phyloP scores from a whole-genome alignment of 2,329 filamentous ascomycete species.

The Aspergillus fructus region DNA sequence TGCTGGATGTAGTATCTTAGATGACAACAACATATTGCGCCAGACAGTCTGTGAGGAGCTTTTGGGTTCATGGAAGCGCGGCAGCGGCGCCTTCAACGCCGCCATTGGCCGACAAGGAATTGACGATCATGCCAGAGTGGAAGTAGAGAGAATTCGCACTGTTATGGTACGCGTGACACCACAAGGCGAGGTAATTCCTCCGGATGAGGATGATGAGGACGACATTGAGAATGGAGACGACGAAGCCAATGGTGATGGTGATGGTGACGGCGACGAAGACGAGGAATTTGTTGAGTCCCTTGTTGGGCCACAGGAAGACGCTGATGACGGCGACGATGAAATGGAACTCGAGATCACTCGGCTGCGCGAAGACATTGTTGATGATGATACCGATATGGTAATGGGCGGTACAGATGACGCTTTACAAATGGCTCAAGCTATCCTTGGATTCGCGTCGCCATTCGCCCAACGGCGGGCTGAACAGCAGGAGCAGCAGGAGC shows the following conservation, averaged over 20 bases:
- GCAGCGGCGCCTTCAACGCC: conserved; percentile 78
- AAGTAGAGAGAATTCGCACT: conserved; percentile 43
- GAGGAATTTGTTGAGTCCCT: conserved; percentile 47
- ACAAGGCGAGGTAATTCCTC: conserved; percentile 45
- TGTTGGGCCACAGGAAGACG: conserved; percentile 44
- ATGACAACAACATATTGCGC: conserved; percentile 75
- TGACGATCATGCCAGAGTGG: conserved; percentile 73
- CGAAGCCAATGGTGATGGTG: conserved; percentile 46
- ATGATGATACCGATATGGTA: conserved; percentile 26
- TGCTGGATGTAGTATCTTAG: conserved; percentile 79
- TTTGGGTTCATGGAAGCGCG: conserved; percentile 80
- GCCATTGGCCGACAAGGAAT: conserved; percentile 75
- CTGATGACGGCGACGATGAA: conserved; percentile 48
- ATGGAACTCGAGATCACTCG: conserved; percentile 33
- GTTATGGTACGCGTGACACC: conserved; percentile 43
- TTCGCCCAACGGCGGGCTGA: background rate
- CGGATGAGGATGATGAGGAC: conserved; percentile 46
- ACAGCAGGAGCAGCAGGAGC: background rate
- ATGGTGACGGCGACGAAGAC: conserved; percentile 48
- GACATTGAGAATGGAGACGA: conserved; percentile 36
- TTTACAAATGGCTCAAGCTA: conserved; percentile 73
- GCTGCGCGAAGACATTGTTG: background rate
- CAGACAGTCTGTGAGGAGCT: conserved; percentile 87
- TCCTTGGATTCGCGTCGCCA: conserved; percentile 68
- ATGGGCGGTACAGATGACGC: conserved; percentile 61